Evolutionary conservation across 192 early-diverging fungal species (phyloP).

Genomic region (Coemansia sp.): DNA sequence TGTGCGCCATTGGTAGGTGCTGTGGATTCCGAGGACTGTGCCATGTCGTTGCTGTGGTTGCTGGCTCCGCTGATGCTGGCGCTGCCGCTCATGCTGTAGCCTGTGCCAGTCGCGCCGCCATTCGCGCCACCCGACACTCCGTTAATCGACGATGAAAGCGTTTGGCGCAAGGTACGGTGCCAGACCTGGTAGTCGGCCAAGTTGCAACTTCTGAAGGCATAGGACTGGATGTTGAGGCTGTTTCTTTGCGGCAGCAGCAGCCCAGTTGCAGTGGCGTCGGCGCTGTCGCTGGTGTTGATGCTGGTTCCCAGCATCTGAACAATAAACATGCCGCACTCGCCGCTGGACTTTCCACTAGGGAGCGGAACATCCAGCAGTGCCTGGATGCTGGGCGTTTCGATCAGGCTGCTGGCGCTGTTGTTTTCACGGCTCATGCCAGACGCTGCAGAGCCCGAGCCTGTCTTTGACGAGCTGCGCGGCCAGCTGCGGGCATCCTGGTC

Average conservation of each 20-base stretch:
- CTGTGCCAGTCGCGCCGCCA: constrained; percentile 14
- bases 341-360: constrained; percentile 4
- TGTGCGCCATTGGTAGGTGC: not conserved
- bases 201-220: constrained; percentile 29
- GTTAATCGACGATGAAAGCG: constrained; percentile 10
- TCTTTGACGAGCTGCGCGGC: constrained; percentile 33
- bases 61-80: constrained; percentile 41
- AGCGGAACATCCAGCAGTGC: constrained; percentile 17
- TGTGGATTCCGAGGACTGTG: constrained; percentile 12
- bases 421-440: constrained; percentile 7
- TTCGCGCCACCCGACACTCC: constrained; percentile 7
- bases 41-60: constrained; percentile 24
- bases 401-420: constrained; percentile 6
- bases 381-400: constrained; percentile 19
- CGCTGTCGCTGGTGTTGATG: constrained; percentile 14
- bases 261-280: constrained; percentile 7
- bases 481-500: constrained; percentile 46
- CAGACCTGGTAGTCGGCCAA: constrained; percentile 45
- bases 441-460: not conserved
- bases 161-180: constrained; percentile 40
- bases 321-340: constrained; percentile 40
- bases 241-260: not conserved
- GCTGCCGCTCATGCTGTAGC: constrained; percentile 37
- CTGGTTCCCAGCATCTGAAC: constrained; percentile 28
- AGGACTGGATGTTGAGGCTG: constrained; percentile 10